A percentile compares a stretch with the other conserved stretches of the same genome.
Conservation (phyloP, 2,329 filamentous ascomycete species). For the Aspergillus sergii region DNA sequence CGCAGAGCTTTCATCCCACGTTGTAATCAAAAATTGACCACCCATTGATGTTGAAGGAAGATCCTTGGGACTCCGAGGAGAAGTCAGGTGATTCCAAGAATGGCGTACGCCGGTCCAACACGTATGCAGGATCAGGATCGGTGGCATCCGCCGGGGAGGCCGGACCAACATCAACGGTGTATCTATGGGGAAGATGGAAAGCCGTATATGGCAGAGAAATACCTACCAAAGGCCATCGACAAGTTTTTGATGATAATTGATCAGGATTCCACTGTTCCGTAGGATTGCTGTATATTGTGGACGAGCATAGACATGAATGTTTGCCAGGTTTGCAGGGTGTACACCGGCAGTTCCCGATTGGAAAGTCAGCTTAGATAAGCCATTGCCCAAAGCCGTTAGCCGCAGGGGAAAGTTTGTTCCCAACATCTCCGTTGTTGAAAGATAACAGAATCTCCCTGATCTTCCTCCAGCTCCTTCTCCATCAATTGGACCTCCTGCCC, state of each 20-base stretch:
- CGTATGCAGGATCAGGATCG: neutral
- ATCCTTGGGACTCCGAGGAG: neutral
- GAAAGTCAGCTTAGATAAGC: slow-evolving; percentile 26
- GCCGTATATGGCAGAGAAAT: neutral
- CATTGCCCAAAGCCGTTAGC: slow-evolving; percentile 27
- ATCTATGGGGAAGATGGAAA: neutral
- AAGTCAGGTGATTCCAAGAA: slow-evolving; percentile 2
- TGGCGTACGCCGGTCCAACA: neutral
- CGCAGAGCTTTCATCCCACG: neutral
- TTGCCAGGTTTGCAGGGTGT: slow-evolving; percentile 33
- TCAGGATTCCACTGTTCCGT: neutral
- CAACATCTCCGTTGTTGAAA: slow-evolving; percentile 38
- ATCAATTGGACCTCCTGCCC: slow-evolving; percentile 31
- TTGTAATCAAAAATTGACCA: neutral
- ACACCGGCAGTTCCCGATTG: slow-evolving; percentile 33
- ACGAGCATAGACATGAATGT: slow-evolving; percentile 9
- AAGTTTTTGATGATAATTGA: neutral
- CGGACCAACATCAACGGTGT: neutral
- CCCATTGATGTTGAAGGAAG: neutral
- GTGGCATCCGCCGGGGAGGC: neutral
- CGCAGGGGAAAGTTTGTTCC: slow-evolving; percentile 37
- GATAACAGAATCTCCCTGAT: slow-evolving; percentile 30
- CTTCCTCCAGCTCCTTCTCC: slow-evolving; percentile 21
- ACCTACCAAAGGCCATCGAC: neutral
- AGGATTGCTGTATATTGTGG: neutral